Conservation (phyloP, 768 basidiomycete species). For the Lepiota brunneoincarnata region DNA sequence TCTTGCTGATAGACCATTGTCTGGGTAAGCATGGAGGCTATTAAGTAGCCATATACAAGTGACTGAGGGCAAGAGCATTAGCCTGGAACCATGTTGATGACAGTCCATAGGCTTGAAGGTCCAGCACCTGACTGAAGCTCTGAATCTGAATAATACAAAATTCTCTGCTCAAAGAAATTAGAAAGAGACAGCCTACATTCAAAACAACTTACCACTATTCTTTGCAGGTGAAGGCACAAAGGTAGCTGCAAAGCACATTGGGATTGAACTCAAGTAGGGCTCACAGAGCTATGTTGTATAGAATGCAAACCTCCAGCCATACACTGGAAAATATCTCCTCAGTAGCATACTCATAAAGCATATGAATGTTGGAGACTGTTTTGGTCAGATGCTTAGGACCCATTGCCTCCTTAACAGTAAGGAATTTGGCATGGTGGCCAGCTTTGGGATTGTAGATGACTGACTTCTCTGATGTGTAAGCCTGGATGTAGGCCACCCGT, state of each 20-base stretch:
- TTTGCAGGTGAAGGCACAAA: constrained; percentile 13
- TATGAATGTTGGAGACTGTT: constrained; percentile 17
- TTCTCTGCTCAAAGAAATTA: constrained; percentile 7
- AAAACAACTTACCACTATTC: constrained; percentile 18
- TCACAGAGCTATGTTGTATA: constrained; percentile 10
- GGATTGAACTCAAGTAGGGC: not conserved
- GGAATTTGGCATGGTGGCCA: constrained; percentile 17
- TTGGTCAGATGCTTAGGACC: not conserved
- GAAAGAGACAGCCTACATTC: not conserved
- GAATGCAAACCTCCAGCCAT: constrained; percentile 25
- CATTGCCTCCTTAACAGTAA: constrained; percentile 19
- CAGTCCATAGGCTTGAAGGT: not conserved
- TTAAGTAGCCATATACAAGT: constrained; percentile 16
- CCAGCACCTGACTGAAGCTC: not conserved
- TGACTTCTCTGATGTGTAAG: constrained; percentile 32
- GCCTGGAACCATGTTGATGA: not conserved
- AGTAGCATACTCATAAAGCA: constrained; percentile 18
- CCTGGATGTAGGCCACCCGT: constrained; percentile 24
- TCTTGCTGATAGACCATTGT: constrained; percentile 18
- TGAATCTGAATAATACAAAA: not conserved
- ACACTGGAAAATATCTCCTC: constrained; percentile 19
- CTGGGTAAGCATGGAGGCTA: constrained; percentile 16
- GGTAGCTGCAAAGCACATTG: not conserved
- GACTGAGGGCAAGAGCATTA: constrained; percentile 11
- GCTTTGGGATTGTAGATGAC: constrained; percentile 17